Evolutionary conservation across 768 basidiomycete genomes (phyloP), one percentile per base, ranked within the genome.

Genomic region (Aureoboletus auriporus): DNA sequence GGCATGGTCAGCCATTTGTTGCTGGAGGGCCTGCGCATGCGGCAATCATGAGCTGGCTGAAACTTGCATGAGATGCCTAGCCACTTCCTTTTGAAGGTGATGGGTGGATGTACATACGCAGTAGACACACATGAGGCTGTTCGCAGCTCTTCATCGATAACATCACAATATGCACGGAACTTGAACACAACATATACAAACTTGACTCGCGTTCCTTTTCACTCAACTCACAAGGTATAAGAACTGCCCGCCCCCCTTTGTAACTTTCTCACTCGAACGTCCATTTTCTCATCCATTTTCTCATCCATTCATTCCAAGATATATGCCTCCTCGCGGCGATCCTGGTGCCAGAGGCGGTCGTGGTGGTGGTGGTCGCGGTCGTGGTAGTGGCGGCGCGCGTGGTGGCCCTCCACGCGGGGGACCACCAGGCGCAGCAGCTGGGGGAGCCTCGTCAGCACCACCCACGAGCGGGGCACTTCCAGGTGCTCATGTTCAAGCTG

Each of bases 21-120:
- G 64, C 68, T 34, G 76, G 75, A 37, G 73, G 78, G 37, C 68
- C 71, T 49, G 80, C 79, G 11, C 75, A 84, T 55, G 61, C 68
- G 2, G 70, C 75, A 57, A 78, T 91, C 42, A 63, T 89, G 44
- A 69, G 71, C 45, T 93, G 89, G 88, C 64, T 89, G 41, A 61
- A 63, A 37, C 49, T 54, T 31, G 63, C 35, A 27, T 63, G 46
- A 59, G 34, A 30, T 12, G 17, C 30, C 26, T 43, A 23, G 36
- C 17, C 29, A 38, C 34, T 45, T 50, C 44, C 30, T 30, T 58
- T 47, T 46, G 30, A 40, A 17, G 26, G 27, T 6, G 16, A 35
- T 38, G 20, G 39, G 28, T 23, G 14, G 30, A 35, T 46, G 51
- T 62, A 47, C 17, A 44, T 55, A 47, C 42, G 5, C 37, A 30